Percentiles rank a stretch among this genome's conserved stretches.
These are phyloP conservation scores for Alternaria sp. DNA, from an alignment of 2,329 filamentous ascomycete genomes.

Conservation along the genomic window DNA sequence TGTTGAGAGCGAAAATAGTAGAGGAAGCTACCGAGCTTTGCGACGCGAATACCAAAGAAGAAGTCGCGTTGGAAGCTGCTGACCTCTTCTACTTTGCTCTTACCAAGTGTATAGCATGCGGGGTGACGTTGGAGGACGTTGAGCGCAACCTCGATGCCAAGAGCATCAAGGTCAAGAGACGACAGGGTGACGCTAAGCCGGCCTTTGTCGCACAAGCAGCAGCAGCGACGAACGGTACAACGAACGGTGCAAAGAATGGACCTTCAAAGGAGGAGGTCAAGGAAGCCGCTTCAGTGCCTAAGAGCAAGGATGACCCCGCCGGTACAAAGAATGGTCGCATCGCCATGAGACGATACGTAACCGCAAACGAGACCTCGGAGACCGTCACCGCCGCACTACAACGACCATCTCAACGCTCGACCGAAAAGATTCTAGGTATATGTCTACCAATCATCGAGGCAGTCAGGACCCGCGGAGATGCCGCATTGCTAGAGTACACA, in stretches of 20 bases:
- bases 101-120: constrained; percentile 84
- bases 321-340: constrained; percentile 68
- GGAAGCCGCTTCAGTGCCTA: constrained; percentile 63
- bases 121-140: constrained; percentile 86
- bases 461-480: constrained; percentile 83
- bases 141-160: constrained; percentile 93
- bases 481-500: constrained; percentile 88
- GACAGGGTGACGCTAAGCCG: constrained; percentile 92
- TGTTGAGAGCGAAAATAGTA: constrained; percentile 95
- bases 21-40: constrained; percentile 97
- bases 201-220: constrained; percentile 83
- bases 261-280: constrained; percentile 54
- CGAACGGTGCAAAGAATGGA: constrained; percentile 31
- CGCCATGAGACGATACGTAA: constrained; percentile 81
- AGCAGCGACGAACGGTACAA: constrained; percentile 23
- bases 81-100: constrained; percentile 96
- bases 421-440: constrained; percentile 91
- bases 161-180: constrained; percentile 91
- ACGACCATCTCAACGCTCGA: constrained; percentile 91
- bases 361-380: constrained; percentile 67
- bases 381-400: constrained; percentile 79
- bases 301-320: constrained; percentile 61
- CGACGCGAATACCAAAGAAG: constrained; percentile 79
- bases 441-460: constrained; percentile 91
- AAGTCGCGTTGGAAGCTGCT: constrained; percentile 92